Base-by-base conservation (phyloP, 2,329 filamentous ascomycete genomes). In the Epicoccum nigrum region DNA sequence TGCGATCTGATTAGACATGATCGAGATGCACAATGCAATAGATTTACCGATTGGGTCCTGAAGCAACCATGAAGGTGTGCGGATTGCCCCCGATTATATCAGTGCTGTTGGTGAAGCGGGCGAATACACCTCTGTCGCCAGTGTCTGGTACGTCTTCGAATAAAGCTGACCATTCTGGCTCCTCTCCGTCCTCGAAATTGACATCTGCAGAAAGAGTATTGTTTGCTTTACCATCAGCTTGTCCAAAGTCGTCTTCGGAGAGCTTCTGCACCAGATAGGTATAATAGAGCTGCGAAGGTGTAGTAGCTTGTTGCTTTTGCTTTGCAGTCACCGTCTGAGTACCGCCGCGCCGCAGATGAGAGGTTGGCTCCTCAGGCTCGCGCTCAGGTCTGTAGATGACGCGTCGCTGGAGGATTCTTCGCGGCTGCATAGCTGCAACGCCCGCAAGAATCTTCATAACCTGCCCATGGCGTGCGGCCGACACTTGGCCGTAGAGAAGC, bases 371-470 rank as follows among this genome's bases (percentile, higher is more conserved):
- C 27, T 73, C 67, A 38, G 74, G 75, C 67, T 80, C 76, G 62
- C 77, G 75, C 60, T 73, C 72, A 50, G 83, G 81, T 59, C 80
- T 82, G 77, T 84, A 86, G 62, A 86, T 69, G 58, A 85, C 71
- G 65, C 80, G 79, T 51, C 83, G 79, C 67, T 86, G 81, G 41
- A 80, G 65, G 43, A 79, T 69, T 50, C 76, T 74, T 60, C 77
- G 76, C 31, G 85, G 84, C 65, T 85, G 84, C 78, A 84, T 83
- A 60, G 81, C 82, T 41, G 83, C 80, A 47, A 86, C 71, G 44
- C 84, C 85, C 31, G 83, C 80, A 38, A 87, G 76, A 61, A 87
- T 82, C 64, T 83, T 81, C 45, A 86, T 74, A 15, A 86, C 77
- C 69, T 84, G 83, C 65, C 81, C 75, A 74, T 86, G 83, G 63